Percentiles rank a stretch among this genome's conserved stretches.
These are phyloP conservation scores for Favolaschia claudopus DNA, from an alignment of 768 basidiomycete genomes.

Conservation along the genomic window DNA sequence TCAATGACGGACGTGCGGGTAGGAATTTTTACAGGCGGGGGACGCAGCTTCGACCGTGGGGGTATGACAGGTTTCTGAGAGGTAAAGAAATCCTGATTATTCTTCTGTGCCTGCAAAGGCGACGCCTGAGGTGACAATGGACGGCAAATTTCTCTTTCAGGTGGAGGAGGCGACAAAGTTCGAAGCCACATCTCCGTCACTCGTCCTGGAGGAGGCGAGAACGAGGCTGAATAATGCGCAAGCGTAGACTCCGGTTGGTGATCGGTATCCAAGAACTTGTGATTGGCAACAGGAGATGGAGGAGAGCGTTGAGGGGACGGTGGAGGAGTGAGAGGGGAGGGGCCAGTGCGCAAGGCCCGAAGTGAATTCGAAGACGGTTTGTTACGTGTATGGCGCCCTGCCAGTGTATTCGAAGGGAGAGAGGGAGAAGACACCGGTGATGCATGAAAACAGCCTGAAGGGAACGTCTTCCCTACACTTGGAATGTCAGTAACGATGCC, in stretches of 20 bases:
- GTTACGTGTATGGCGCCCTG: neutral
- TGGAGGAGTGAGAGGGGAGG: conserved; percentile 11
- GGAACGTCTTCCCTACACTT: conserved; percentile 11
- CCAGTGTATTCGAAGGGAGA: neutral
- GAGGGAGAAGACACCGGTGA: neutral
- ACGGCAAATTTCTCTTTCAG: neutral
- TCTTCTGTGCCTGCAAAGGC: conserved; percentile 6
- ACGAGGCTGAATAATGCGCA: neutral
- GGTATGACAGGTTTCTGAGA: conserved; percentile 21
- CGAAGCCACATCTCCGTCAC: neutral
- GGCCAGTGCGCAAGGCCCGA: conserved; percentile 2
- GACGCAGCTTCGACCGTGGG: conserved; percentile 21
- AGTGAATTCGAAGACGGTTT: neutral
- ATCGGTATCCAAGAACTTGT: conserved; percentile 4
- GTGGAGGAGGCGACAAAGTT: neutral
- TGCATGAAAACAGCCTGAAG: conserved; percentile 1
- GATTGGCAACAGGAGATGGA: neutral
- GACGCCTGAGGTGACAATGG: neutral
- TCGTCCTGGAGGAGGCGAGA: neutral
- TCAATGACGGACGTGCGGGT: neutral
- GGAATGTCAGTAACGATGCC: neutral
- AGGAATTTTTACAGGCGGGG: conserved; percentile 23
- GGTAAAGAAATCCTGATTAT: neutral
- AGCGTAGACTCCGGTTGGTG: neutral
- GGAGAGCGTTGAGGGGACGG: conserved; percentile 2